Evolutionary conservation across 176 grass and related monocot genomes (phyloP).

Genomic region (Stipa capillata): DNA sequence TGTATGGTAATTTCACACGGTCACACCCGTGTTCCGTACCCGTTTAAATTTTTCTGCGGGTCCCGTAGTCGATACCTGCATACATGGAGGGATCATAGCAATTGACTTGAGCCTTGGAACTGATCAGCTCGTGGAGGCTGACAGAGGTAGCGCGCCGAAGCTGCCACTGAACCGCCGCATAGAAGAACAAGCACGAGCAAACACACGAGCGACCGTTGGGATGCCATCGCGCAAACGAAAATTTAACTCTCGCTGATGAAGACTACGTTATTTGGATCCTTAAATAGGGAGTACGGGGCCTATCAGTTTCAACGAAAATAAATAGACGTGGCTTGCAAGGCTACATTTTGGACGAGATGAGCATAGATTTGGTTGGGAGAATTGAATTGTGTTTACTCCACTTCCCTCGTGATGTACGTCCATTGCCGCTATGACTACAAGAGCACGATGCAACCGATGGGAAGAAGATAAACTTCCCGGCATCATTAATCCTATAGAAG

Average conservation of each 20-base stretch:
- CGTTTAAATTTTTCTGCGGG: neutral
- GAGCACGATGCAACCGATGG: too few species aligned
- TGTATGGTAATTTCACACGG: neutral
- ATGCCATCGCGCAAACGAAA: neutral
- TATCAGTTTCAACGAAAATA: too few species aligned
- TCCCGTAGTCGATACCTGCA: neutral
- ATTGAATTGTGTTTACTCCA: too few species aligned
- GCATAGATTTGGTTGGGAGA: too few species aligned
- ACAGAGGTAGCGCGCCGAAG: neutral
- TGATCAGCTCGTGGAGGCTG: neutral
- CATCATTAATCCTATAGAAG: too few species aligned
- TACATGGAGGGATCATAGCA: constrained; percentile 15
- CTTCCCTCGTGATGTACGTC: too few species aligned
- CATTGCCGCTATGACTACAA: too few species aligned
- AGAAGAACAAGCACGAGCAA: neutral
- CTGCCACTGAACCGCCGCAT: neutral
- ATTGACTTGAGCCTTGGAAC: neutral
- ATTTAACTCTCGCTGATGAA: neutral
- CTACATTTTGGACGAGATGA: too few species aligned
- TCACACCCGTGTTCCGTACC: too few species aligned
- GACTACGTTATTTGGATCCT: neutral
- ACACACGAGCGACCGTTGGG: too few species aligned
- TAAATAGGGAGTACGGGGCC: neutral
- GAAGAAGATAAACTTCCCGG: too few species aligned
- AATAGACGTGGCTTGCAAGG: too few species aligned